Conservation (phyloP, 164 flowering plant species). For the Liriodendron chinense region DNA sequence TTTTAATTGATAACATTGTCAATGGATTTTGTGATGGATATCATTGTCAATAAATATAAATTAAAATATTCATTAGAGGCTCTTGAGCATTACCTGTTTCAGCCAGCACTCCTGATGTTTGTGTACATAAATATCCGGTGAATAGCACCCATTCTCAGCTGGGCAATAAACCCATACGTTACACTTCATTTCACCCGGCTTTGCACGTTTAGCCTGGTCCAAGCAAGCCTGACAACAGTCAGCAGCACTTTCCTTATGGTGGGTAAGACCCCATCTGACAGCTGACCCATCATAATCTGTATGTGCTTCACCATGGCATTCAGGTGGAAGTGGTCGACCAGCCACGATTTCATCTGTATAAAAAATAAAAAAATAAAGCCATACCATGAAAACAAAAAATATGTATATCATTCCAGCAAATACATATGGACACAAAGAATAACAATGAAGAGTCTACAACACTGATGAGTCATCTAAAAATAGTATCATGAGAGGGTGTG, state of each 20-base stretch:
- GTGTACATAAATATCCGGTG: constrained; percentile 95
- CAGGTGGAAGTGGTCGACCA: constrained; percentile 77
- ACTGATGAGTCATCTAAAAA: too few species aligned
- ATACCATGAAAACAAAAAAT: constrained; percentile 2
- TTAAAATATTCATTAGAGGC: background rate
- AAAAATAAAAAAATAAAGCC: background rate
- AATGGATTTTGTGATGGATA: background rate
- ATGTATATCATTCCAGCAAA: background rate
- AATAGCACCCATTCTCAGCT: constrained; percentile 75
- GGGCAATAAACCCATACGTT: constrained; percentile 99
- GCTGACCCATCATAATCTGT: constrained; percentile 93
- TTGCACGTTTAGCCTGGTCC: constrained; percentile 83
- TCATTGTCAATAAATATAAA: background rate
- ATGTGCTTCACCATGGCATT: constrained; percentile 82
- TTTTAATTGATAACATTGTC: background rate
- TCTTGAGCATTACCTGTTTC: constrained; percentile 54
- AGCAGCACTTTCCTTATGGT: constrained; percentile 93
- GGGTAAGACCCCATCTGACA: constrained; percentile 95
- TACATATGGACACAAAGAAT: background rate
- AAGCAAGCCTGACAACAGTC: constrained; percentile 98
- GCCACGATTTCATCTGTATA: constrained; percentile 59
- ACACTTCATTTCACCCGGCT: constrained; percentile 75
- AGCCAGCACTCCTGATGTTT: constrained; percentile 94
- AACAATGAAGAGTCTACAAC: background rate
- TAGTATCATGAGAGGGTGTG: too few species aligned